phyloP scores from a whole-genome alignment of 192 early-diverging fungal genomes.

The Podochytrium sp. region DNA sequence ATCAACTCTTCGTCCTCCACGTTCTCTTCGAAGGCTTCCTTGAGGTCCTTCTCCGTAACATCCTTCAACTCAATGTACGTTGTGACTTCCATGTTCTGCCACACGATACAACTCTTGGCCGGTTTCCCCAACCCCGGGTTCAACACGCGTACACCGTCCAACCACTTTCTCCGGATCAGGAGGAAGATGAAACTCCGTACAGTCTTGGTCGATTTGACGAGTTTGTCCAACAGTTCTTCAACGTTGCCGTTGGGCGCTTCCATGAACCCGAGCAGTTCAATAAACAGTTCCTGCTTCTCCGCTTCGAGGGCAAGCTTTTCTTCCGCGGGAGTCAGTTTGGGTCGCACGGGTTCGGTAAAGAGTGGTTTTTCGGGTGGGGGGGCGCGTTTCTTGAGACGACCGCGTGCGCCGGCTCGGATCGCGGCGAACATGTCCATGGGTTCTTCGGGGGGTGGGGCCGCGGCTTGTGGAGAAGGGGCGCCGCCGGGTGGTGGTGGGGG shows the following conservation, averaged over 20 bases:
- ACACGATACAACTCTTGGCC: constrained; percentile 43
- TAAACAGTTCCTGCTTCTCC: constrained; percentile 50
- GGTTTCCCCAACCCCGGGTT: constrained; percentile 22
- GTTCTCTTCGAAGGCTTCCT: constrained; percentile 33
- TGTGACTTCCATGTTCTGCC: constrained; percentile 52
- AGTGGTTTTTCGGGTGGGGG: constrained; percentile 3
- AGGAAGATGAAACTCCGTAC: constrained; percentile 55
- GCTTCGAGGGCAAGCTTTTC: constrained; percentile 27
- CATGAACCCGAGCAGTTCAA: constrained; percentile 61
- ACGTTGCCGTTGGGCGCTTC: constrained; percentile 59
- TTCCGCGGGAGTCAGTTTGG: constrained; percentile 30
- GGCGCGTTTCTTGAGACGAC: constrained; percentile 41
- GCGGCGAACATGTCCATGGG: constrained; percentile 30
- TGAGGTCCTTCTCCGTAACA: constrained; percentile 38
- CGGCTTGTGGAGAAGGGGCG: not conserved
- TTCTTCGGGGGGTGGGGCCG: constrained; percentile 22
- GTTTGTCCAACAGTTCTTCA: constrained; percentile 51
- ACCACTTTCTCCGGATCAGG: constrained; percentile 54
- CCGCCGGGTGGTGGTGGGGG: constrained; percentile 44
- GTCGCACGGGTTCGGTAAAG: not conserved
- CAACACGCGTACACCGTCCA: constrained; percentile 42
- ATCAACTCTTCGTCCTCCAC: not conserved
- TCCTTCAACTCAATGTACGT: constrained; percentile 51
- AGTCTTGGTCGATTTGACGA: constrained; percentile 40
- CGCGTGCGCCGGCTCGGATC: constrained; percentile 39